Evolutionary conservation across 768 basidiomycete species (phyloP).

Genomic region (Lyophyllum atratum): DNA sequence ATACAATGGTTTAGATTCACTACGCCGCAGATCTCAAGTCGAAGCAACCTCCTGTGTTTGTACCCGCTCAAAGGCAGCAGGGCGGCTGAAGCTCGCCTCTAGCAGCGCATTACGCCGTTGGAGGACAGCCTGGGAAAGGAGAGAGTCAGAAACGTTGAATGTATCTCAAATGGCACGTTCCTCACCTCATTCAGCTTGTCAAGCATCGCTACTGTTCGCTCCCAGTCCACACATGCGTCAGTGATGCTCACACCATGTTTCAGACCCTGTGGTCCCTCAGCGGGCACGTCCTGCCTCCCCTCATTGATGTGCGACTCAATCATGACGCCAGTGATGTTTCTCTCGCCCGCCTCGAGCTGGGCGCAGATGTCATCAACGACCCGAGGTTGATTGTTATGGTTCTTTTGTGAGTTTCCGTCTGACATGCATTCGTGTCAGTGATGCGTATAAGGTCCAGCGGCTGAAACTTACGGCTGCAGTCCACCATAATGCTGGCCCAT

Average conservation of each 20-base stretch:
- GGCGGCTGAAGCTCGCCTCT: slow-evolving; percentile 37
- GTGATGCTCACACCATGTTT: slow-evolving; percentile 88
- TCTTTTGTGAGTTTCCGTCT: slow-evolving; percentile 97
- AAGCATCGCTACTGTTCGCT: slow-evolving; percentile 74
- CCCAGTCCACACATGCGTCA: slow-evolving; percentile 91
- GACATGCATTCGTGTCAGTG: background rate
- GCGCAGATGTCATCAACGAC: slow-evolving; percentile 70
- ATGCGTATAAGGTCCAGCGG: background rate
- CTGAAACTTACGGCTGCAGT: slow-evolving; percentile 68
- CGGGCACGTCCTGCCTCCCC: slow-evolving; percentile 88
- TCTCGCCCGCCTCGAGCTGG: slow-evolving; percentile 73
- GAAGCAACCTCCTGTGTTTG: slow-evolving; percentile 10
- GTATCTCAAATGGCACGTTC: slow-evolving; percentile 1
- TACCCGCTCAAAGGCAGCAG: slow-evolving; percentile 35
- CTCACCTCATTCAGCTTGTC: slow-evolving; percentile 62
- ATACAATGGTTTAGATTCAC: slow-evolving; percentile 1
- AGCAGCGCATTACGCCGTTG: slow-evolving; percentile 45
- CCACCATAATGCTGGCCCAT: slow-evolving; percentile 82
- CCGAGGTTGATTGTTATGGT: slow-evolving; percentile 89
- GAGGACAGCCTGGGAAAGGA: slow-evolving; percentile 41
- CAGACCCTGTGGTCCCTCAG: slow-evolving; percentile 62
- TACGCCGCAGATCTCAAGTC: slow-evolving; percentile 1
- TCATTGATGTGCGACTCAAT: slow-evolving; percentile 93
- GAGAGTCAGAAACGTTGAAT: slow-evolving; percentile 1
- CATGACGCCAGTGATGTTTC: slow-evolving; percentile 92